These are phyloP conservation scores for Russula earlei DNA, from an alignment of 768 basidiomycete species.

Conservation along the genomic window DNA sequence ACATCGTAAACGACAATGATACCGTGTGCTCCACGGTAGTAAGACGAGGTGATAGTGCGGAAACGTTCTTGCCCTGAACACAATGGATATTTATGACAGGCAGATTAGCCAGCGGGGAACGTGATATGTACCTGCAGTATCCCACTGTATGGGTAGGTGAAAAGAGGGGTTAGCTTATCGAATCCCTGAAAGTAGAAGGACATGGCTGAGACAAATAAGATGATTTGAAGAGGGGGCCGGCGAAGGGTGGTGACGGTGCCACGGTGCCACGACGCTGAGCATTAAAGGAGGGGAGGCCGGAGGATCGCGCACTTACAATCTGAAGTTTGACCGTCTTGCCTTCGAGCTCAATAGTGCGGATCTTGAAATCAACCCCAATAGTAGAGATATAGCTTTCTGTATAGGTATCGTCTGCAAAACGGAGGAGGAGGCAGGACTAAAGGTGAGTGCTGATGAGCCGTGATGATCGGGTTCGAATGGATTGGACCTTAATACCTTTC, in stretches of 20 bases:
- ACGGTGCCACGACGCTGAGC: neutral
- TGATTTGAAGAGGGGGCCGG: neutral
- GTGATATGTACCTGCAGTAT: conserved; percentile 70
- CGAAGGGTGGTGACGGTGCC: neutral
- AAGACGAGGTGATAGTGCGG: conserved; percentile 98
- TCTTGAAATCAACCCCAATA: conserved; percentile 99
- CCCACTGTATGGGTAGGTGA: conserved; percentile 64
- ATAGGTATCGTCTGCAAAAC: conserved; percentile 94
- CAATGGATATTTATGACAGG: neutral
- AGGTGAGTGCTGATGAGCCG: conserved; percentile 17
- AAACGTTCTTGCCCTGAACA: conserved; percentile 87
- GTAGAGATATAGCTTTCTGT: conserved; percentile 97
- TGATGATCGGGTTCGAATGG: conserved; percentile 13
- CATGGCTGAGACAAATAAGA: neutral
- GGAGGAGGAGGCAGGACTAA: conserved; percentile 88
- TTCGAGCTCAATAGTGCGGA: conserved; percentile 96
- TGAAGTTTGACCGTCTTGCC: conserved; percentile 98
- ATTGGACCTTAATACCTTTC: conserved; percentile 49
- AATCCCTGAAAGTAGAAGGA: neutral
- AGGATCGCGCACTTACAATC: conserved; percentile 64
- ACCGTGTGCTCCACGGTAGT: conserved; percentile 97
- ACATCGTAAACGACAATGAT: conserved; percentile 99
- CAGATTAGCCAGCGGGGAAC: neutral
- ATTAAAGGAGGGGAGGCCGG: neutral
- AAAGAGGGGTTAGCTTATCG: conserved; percentile 19